phyloP scores from a whole-genome alignment of 495 filamentous ascomycete genomes.

The Daldinia concentrica region DNA sequence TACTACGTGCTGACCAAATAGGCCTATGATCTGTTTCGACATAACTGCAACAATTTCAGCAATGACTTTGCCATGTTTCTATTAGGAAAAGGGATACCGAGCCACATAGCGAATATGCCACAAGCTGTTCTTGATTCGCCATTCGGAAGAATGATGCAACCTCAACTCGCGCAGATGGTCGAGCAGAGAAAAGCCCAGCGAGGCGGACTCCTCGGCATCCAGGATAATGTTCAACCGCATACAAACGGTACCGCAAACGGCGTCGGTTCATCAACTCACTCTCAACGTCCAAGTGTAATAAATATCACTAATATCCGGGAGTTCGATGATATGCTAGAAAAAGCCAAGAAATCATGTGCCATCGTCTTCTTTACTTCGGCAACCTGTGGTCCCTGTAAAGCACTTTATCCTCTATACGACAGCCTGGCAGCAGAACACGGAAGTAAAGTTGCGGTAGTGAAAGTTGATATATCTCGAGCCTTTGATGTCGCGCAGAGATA shows the following conservation, averaged over 20 bases:
- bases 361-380: slow-evolving; percentile 93
- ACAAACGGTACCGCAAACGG: slow-evolving; percentile 38
- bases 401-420: slow-evolving; percentile 84
- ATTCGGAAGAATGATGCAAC: slow-evolving; percentile 88
- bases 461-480: slow-evolving; percentile 78
- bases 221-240: slow-evolving; percentile 45
- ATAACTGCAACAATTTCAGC: slow-evolving; percentile 99
- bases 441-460: slow-evolving; percentile 77
- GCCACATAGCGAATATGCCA: slow-evolving; percentile 87
- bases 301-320: slow-evolving; percentile 57
- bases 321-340: slow-evolving; percentile 67
- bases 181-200: slow-evolving; percentile 68
- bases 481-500: slow-evolving; percentile 73
- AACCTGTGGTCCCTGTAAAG: slow-evolving; percentile 85
- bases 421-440: slow-evolving; percentile 78
- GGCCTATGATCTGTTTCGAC: slow-evolving; percentile 84
- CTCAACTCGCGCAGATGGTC: slow-evolving; percentile 80
- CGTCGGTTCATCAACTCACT: slow-evolving; percentile 39
- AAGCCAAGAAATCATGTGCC: slow-evolving; percentile 71
- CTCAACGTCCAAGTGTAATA: slow-evolving; percentile 49
- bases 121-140: slow-evolving; percentile 87
- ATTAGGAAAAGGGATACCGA: slow-evolving; percentile 87
- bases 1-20: slow-evolving; percentile 45
- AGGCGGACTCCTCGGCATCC: slow-evolving; percentile 62
- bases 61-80: slow-evolving; percentile 93